Evolutionary conservation across 2,329 filamentous ascomycete species (phyloP).

Genomic region (Penicillium sp.): DNA sequence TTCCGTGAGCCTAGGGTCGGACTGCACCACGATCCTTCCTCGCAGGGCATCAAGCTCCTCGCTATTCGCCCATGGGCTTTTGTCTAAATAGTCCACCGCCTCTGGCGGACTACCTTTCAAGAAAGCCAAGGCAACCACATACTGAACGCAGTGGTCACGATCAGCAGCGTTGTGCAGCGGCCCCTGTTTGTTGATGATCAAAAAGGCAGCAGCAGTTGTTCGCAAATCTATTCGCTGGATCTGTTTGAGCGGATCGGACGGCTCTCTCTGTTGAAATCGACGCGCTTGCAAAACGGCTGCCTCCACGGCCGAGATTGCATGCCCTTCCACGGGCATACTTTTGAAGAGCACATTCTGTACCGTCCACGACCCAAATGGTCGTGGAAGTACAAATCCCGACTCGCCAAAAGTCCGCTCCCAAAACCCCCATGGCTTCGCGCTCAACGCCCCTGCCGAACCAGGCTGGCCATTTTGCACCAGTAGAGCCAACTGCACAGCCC

Average conservation of each 20-base stretch:
- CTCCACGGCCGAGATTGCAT: slow-evolving; percentile 37
- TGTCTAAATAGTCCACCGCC: slow-evolving; percentile 31
- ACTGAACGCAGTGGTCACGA: slow-evolving; percentile 41
- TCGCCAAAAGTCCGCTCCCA: slow-evolving; percentile 27
- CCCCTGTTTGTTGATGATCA: slow-evolving; percentile 38
- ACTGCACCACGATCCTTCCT: slow-evolving; percentile 25
- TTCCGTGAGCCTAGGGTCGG: slow-evolving; percentile 30
- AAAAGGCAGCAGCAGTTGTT: slow-evolving; percentile 30
- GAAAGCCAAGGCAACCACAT: slow-evolving; percentile 34
- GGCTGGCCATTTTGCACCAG: slow-evolving; percentile 30
- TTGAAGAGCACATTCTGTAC: slow-evolving; percentile 30
- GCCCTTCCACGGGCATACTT: slow-evolving; percentile 35
- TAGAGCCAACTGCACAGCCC: slow-evolving; percentile 41
- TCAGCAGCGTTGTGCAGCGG: slow-evolving; percentile 34
- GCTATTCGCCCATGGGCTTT: slow-evolving; percentile 25
- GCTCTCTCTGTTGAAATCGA: slow-evolving; percentile 13
- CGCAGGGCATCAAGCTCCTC: slow-evolving; percentile 26
- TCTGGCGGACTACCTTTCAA: slow-evolving; percentile 31
- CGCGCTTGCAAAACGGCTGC: slow-evolving; percentile 26
- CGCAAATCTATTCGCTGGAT: slow-evolving; percentile 31
- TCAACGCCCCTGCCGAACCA: slow-evolving; percentile 34
- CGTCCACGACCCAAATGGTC: slow-evolving; percentile 23
- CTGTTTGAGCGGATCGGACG: slow-evolving; percentile 15
- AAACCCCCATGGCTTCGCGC: slow-evolving; percentile 39
- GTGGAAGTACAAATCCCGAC: slow-evolving; percentile 18